phyloP scores from a whole-genome alignment of 441 rosid genomes.

The Dalechampia spathulata region DNA sequence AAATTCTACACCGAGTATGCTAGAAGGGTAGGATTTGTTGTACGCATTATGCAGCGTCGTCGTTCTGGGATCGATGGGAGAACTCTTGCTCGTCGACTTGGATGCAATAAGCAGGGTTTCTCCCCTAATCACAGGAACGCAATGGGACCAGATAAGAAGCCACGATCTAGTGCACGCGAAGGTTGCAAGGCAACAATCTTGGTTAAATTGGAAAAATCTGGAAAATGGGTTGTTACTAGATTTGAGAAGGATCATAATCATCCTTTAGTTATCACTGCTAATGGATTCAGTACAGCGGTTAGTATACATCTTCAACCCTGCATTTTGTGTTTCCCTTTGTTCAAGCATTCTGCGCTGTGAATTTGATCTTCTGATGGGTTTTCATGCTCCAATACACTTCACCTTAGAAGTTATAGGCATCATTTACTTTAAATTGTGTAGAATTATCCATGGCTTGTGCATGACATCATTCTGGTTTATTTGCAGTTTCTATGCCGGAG shows the following conservation, averaged over 20 bases:
- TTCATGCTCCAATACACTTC: background rate
- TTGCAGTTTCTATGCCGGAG: too few species aligned
- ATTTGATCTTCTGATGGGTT: background rate
- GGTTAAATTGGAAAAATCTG: constrained; percentile 77
- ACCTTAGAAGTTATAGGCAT: too few species aligned
- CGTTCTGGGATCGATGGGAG: constrained; percentile 90
- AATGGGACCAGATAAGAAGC: constrained; percentile 73
- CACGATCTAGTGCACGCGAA: constrained; percentile 80
- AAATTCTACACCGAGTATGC: constrained; percentile 80
- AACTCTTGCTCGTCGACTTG: constrained; percentile 88
- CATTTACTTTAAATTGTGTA: too few species aligned
- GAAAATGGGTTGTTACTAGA: constrained; percentile 90
- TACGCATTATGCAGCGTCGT: constrained; percentile 88
- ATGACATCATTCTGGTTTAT: too few species aligned
- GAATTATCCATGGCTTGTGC: too few species aligned
- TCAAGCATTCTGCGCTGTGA: background rate
- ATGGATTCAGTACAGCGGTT: constrained; percentile 40
- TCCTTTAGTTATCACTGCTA: constrained; percentile 38
- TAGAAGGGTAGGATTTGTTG: constrained; percentile 70
- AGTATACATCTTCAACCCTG: constrained; percentile 17
- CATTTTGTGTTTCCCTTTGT: background rate
- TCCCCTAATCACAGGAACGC: constrained; percentile 55
- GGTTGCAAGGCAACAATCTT: constrained; percentile 95
- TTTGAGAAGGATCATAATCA: constrained; percentile 90
- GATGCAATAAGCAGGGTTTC: constrained; percentile 91